Evolutionary conservation across 139 green algal genomes (phyloP).

Genomic region (Pycnococcus provasolii): DNA sequence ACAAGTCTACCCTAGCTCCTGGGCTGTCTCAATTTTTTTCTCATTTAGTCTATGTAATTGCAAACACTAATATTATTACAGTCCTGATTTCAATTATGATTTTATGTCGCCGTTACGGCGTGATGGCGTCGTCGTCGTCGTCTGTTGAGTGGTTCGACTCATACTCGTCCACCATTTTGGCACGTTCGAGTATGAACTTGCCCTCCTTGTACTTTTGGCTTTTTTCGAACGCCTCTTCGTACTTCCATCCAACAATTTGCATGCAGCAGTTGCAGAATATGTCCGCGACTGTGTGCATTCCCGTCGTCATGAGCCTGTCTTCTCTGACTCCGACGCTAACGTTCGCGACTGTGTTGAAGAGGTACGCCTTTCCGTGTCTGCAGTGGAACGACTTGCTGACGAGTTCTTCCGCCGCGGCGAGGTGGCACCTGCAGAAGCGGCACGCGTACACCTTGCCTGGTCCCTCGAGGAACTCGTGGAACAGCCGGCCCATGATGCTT

Average conservation of each 20-base stretch:
- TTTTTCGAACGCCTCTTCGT: slow-evolving; percentile 45
- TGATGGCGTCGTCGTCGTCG: slow-evolving; percentile 22
- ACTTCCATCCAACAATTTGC: slow-evolving; percentile 53
- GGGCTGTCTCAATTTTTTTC: background rate
- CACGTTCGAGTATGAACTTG: slow-evolving; percentile 55
- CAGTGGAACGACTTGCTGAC: slow-evolving; percentile 47
- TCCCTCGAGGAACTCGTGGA: slow-evolving; percentile 2
- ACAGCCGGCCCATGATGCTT: slow-evolving; percentile 8
- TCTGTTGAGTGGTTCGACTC: slow-evolving; percentile 11
- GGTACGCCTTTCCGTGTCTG: slow-evolving; percentile 45
- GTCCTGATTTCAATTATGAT: background rate
- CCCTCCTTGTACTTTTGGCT: slow-evolving; percentile 62
- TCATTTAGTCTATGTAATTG: background rate
- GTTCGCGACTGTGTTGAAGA: slow-evolving; percentile 51
- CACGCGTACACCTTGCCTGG: slow-evolving; percentile 29
- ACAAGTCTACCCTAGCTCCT: too few relatives aligned
- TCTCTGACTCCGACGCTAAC: slow-evolving; percentile 42
- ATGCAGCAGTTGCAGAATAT: slow-evolving; percentile 48
- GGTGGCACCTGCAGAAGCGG: slow-evolving; percentile 31
- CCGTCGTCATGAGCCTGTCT: slow-evolving; percentile 48
- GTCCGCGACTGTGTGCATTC: slow-evolving; percentile 50
- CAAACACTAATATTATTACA: too few relatives aligned
- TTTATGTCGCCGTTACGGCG: background rate
- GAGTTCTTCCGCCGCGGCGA: slow-evolving; percentile 29
- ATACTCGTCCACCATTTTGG: slow-evolving; percentile 24